Percentiles rank a stretch among this genome's conserved stretches.
Evolutionary conservation across 352 stramenopile genomes (phyloP).

Genomic region (Pythium brassicae): DNA sequence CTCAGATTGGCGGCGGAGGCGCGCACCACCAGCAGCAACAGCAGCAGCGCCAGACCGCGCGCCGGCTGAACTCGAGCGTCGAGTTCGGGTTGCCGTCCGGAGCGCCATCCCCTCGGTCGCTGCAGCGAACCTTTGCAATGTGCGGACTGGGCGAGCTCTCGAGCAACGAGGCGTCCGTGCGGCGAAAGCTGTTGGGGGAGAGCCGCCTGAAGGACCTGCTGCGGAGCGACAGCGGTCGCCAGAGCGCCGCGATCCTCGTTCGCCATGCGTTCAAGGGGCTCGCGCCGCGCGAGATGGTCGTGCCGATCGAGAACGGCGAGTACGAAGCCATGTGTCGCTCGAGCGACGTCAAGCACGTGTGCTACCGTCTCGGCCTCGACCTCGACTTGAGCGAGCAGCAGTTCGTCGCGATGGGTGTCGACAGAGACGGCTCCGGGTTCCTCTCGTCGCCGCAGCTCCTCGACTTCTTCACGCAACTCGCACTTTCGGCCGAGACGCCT

Average conservation of each 20-base stretch:
- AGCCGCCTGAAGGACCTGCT: constrained; percentile 54
- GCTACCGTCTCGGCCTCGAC: constrained; percentile 62
- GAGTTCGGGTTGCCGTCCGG: constrained; percentile 4
- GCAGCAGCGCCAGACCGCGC: constrained; percentile 30
- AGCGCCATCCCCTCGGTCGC: neutral
- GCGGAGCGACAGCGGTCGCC: constrained; percentile 38
- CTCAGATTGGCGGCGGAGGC: neutral
- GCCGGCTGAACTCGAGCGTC: constrained; percentile 32
- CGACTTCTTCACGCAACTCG: constrained; percentile 51
- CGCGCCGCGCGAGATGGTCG: constrained; percentile 53
- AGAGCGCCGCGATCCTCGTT: constrained; percentile 63
- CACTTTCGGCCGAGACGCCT: constrained; percentile 4
- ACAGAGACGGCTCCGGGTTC: constrained; percentile 50
- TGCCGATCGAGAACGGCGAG: constrained; percentile 60
- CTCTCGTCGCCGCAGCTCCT: constrained; percentile 57
- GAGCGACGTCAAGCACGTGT: constrained; percentile 68
- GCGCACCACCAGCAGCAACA: constrained; percentile 18
- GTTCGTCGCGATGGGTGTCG: constrained; percentile 43
- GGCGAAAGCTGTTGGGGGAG: constrained; percentile 54
- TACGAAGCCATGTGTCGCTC: constrained; percentile 63
- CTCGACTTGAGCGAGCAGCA: constrained; percentile 60
- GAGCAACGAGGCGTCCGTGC: constrained; percentile 29
- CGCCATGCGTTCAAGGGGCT: constrained; percentile 75
- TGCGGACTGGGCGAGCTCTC: constrained; percentile 7
- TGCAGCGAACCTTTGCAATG: constrained; percentile 17